Conservation (phyloP, 2,329 filamentous ascomycete species). For the Ceratocystis lukuohia region DNA sequence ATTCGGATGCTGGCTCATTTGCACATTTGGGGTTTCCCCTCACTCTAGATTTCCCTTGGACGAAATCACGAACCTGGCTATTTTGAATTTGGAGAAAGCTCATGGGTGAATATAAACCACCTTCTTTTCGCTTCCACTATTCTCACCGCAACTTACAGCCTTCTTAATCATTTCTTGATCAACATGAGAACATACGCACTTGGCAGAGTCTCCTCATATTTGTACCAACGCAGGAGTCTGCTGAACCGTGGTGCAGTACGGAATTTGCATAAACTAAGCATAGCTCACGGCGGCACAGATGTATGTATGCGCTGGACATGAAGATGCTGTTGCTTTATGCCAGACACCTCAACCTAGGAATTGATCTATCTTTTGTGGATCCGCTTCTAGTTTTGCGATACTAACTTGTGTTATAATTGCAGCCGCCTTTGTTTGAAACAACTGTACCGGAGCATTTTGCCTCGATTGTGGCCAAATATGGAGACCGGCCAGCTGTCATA, state of each 20-base stretch:
- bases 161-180: background rate
- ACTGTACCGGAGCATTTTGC: conserved; percentile 64
- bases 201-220: background rate
- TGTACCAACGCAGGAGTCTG: no score
- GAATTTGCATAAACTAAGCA: conserved; percentile 10
- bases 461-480: conserved; percentile 47
- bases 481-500: conserved; percentile 49
- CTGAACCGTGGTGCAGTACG: background rate
- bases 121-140: background rate
- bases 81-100: background rate
- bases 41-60: background rate
- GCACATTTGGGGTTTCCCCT: background rate
- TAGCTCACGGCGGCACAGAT: conserved; percentile 11
- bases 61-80: background rate
- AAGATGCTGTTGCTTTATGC: background rate
- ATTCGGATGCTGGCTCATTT: background rate
- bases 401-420: background rate
- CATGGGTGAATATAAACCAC: background rate
- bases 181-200: background rate
- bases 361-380: no score
- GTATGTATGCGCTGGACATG: conserved; percentile 3
- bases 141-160: background rate
- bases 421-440: conserved; percentile 53
- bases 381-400: background rate
- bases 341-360: background rate